Base-by-base conservation (phyloP, 768 basidiomycete species). In the Rhodotorula diobovata region DNA sequence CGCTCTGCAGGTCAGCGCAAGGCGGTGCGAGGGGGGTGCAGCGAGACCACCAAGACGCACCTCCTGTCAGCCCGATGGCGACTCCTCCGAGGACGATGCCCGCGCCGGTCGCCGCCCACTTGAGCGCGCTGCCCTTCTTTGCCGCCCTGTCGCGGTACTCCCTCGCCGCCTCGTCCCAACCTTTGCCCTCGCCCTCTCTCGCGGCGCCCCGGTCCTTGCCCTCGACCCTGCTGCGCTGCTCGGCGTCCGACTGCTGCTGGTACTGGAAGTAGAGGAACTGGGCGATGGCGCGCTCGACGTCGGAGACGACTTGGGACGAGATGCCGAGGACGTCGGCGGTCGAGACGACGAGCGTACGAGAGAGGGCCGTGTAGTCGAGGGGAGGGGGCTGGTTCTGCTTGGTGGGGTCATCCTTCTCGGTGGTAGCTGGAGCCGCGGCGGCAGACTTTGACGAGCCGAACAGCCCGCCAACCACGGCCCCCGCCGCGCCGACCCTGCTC, bases 81-180 rank as follows among this genome's bases (percentile, higher is more conserved):
- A 77, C 72, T 1, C 75, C 76, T 4, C 78, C 78, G 23, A 70
- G 62, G 0, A 78, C 48, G 58, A 78, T 76, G 0, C 78, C 78
- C 0, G 75, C 74, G 2, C 75, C 78, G 4, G 75, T 76, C 32
- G 74, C 77, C 0, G 71, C 76, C 75, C 72, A 76, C 61, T 75
- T 76, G 61, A 71, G 62, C 20, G 66, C 51, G 39, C 35, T 71
- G 21, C 63, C 64, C 66, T 72, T 75, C 66, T 66, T 70, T 12
- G 66, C 66, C 45, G 61, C 60, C 63, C 67, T 58, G 20, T 57
- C 41, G n/a, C 57, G 48, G 14, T 60, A 64, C 9, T 67, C 70
- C 34, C 67, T 35, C 35, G 74, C 71, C 21, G 70, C 73, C 23
- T 57, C 67, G 39, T 76, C 74, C 75, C 72, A 70, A 14, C 66